Percentiles rank a stretch among this genome's conserved stretches.
These are phyloP conservation scores for Aureobasidium uvarum DNA, from an alignment of 2,329 filamentous ascomycete species.

Conservation along the genomic window DNA sequence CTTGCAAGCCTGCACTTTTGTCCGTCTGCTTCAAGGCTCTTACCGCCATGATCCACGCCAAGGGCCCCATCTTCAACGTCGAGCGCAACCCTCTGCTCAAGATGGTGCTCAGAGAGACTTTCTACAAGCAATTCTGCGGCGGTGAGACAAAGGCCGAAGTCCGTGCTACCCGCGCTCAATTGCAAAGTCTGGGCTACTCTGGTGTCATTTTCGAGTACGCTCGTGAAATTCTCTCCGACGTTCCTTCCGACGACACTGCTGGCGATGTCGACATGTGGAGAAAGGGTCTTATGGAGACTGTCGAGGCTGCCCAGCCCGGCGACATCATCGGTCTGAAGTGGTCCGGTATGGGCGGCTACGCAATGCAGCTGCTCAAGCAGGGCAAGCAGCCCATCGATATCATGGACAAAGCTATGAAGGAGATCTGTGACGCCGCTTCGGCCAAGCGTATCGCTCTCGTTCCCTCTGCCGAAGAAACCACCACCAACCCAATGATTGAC, in stretches of 20 bases:
- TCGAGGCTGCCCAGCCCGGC: slow-evolving; percentile 54
- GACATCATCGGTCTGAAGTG: slow-evolving; percentile 64
- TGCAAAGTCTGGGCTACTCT: slow-evolving; percentile 73
- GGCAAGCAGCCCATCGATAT: slow-evolving; percentile 61
- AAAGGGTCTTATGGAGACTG: slow-evolving; percentile 70
- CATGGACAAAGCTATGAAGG: slow-evolving; percentile 67
- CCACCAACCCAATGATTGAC: slow-evolving; percentile 75
- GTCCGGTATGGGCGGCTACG: slow-evolving; percentile 75
- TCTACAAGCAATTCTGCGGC: slow-evolving; percentile 89
- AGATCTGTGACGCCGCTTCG: slow-evolving; percentile 70
- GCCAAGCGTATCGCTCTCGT: slow-evolving; percentile 69
- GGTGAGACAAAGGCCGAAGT: slow-evolving; percentile 73
- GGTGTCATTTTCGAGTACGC: slow-evolving; percentile 86
- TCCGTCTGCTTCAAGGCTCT: slow-evolving; percentile 67
- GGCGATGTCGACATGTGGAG: slow-evolving; percentile 70
- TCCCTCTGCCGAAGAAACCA: slow-evolving; percentile 82
- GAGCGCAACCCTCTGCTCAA: slow-evolving; percentile 72
- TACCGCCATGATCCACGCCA: slow-evolving; percentile 66
- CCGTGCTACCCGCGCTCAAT: slow-evolving; percentile 58
- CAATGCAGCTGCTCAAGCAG: slow-evolving; percentile 64
- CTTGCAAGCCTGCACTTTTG: slow-evolving; percentile 68
- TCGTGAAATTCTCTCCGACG: slow-evolving; percentile 66
- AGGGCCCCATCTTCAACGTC: slow-evolving; percentile 65
- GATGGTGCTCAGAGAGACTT: slow-evolving; percentile 71
- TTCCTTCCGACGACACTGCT: slow-evolving; percentile 54